Evolutionary conservation across 2,329 filamentous ascomycete genomes (phyloP), one percentile per base, ranked within the genome.

Genomic region (Botrytis porri): DNA sequence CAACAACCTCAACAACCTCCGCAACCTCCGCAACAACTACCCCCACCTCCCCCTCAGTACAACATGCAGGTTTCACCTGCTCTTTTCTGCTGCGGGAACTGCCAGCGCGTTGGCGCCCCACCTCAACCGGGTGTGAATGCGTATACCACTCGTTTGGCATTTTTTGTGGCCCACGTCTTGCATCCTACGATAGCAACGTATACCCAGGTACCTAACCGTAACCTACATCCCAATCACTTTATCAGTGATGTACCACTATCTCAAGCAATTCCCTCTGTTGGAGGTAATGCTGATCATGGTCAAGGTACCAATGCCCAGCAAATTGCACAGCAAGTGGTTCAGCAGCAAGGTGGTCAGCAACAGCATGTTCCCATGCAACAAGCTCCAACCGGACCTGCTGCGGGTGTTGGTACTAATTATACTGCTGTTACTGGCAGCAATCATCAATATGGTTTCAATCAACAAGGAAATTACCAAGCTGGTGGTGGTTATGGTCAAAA

Each of bases 151-250:
- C 60, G 69, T 0, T 32, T 71, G 7, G 45, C 60, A 0, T 65
- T 65, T 9, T 71, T 71, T 8, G 2, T 35, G 0, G 10, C 54
- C 0, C 48, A 71, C 4, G 12, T 57, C 7, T 6, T 41, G 8
- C 69, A 71, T 37, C 69, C 69, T 12, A 65, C 60, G 3, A 10
- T 71, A 18, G 69, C 60, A 5, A 57, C 59, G 4, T 71, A 65
- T 18, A 45, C 43, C 16, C 18, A 41, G 7, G 22, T n/a, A 18
- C 35, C 35, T 16, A 51, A 66, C 8, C 43, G 14, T 8, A 35
- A 32, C 20, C 37, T 32, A 10, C 45, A 63, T 4, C 59, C 18
- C 0, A 62, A 37, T 7, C 43, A 12, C 48, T 65, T 66, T n/a
- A 29, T 22, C 8, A 54, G 14, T 35, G 25, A 57, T 29, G 20